phyloP scores from a whole-genome alignment of 2,329 filamentous ascomycete species.

The Aureobasidium mangrovei region DNA sequence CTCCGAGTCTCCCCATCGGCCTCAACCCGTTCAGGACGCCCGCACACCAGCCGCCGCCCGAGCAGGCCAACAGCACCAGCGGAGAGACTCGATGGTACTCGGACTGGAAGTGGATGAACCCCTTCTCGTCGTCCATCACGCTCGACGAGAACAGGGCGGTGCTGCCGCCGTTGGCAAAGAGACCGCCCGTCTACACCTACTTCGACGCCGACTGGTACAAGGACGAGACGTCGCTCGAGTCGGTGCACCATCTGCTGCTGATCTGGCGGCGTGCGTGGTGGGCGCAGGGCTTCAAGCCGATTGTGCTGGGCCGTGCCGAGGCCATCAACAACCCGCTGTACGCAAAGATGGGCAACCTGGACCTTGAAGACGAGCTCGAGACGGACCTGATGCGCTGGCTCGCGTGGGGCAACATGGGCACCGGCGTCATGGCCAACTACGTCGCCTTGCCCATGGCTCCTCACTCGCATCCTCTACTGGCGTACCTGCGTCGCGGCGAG shows the following conservation, averaged over 20 bases:
- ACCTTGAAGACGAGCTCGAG: constrained; percentile 55
- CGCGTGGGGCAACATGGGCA: constrained; percentile 86
- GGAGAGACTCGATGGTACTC: constrained; percentile 77
- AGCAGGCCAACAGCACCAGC: constrained; percentile 68
- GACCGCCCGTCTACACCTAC: constrained; percentile 80
- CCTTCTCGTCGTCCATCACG: constrained; percentile 73
- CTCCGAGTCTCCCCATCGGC: constrained; percentile 27
- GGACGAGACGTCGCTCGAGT: constrained; percentile 55
- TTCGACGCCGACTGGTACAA: constrained; percentile 64
- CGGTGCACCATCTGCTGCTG: constrained; percentile 69
- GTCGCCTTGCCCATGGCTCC: constrained; percentile 77
- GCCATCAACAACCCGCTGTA: constrained; percentile 78
- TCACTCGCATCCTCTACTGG: constrained; percentile 62
- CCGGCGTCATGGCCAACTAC: constrained; percentile 70
- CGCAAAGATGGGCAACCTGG: constrained; percentile 54
- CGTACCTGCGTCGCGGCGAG: constrained; percentile 65
- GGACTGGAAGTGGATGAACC: constrained; percentile 83
- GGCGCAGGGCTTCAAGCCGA: constrained; percentile 81
- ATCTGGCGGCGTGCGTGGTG: constrained; percentile 93
- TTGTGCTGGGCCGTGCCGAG: constrained; percentile 70
- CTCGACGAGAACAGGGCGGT: constrained; percentile 77
- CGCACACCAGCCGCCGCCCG: constrained; percentile 61
- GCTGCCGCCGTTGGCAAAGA: constrained; percentile 63
- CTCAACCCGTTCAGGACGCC: constrained; percentile 59
- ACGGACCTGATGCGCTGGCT: constrained; percentile 74